Conservation (phyloP, 352 stramenopile genomes). For the Phytophthora quininea region DNA sequence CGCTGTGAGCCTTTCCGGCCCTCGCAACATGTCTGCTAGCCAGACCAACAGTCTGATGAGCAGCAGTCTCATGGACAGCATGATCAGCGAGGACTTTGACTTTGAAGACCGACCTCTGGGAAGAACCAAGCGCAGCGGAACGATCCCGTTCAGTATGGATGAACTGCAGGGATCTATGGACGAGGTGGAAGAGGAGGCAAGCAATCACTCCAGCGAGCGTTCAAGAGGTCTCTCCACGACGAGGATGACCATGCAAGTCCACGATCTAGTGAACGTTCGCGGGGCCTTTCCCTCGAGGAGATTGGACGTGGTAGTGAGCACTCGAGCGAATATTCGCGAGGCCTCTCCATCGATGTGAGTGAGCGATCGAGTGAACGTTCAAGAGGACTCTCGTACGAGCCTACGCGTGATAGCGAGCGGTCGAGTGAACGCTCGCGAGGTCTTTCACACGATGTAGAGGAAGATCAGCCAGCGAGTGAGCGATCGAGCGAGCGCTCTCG, state of each 20-base stretch:
- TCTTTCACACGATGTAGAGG: constrained; percentile 1
- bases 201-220: constrained; percentile 3
- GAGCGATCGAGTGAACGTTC: neutral
- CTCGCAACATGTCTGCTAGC: neutral
- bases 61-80: neutral
- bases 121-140: constrained; percentile 58
- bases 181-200: constrained; percentile 27
- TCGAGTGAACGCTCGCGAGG: constrained; percentile 9
- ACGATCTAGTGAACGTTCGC: neutral
- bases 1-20: constrained; percentile 30
- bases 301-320: neutral
- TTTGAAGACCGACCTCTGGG: constrained; percentile 38
- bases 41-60: neutral
- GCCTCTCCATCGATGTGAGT: neutral
- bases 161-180: constrained; percentile 41
- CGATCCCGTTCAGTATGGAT: constrained; percentile 49
- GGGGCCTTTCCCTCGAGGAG: neutral
- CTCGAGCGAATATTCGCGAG: neutral
- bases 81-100: constrained; percentile 49
- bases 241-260: constrained; percentile 1
- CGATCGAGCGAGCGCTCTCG: neutral
- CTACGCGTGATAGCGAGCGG: constrained; percentile 4
- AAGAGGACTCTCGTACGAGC: neutral
- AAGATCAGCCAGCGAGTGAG: constrained; percentile 1
- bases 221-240: neutral